Evolutionary conservation across 2,329 filamentous ascomycete species (phyloP).

Genomic region (Arthrinium puccinioides): DNA sequence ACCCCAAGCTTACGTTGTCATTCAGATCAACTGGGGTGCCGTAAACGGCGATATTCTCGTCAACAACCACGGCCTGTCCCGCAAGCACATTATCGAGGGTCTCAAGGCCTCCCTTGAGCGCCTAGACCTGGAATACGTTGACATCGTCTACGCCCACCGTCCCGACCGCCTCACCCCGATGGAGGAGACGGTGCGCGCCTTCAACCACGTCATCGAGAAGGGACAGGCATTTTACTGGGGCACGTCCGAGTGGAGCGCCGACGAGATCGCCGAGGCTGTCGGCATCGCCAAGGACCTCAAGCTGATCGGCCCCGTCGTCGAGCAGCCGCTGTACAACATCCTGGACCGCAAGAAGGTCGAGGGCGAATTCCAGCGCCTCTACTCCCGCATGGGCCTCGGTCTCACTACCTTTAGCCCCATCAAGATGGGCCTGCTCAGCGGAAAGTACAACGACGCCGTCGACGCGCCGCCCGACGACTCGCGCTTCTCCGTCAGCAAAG

Average conservation of each 20-base stretch:
- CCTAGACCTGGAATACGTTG: conserved; percentile 53
- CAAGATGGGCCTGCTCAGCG: conserved; percentile 52
- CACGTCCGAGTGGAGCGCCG: conserved; percentile 60
- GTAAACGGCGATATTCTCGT: conserved; percentile 53
- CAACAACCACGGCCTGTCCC: conserved; percentile 60
- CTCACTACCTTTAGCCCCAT: conserved; percentile 58
- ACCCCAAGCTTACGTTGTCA: not conserved
- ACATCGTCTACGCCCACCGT: conserved; percentile 62
- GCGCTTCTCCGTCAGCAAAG: conserved; percentile 16
- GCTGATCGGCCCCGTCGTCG: conserved; percentile 56
- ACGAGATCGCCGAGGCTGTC: conserved; percentile 59
- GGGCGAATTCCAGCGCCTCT: conserved; percentile 52
- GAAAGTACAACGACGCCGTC: conserved; percentile 60
- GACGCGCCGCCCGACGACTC: conserved; percentile 39
- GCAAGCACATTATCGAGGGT: conserved; percentile 65
- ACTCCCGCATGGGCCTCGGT: conserved; percentile 51
- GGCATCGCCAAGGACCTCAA: conserved; percentile 51
- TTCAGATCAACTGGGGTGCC: conserved; percentile 56
- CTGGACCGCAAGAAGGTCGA: conserved; percentile 56
- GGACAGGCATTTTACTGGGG: conserved; percentile 65
- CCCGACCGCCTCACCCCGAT: conserved; percentile 62
- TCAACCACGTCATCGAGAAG: conserved; percentile 62
- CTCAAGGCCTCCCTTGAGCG: conserved; percentile 51
- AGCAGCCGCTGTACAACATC: conserved; percentile 63
- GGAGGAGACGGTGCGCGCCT: conserved; percentile 62